phyloP scores from a whole-genome alignment of 164 flowering plant genomes.

The Vitis vinifera region DNA sequence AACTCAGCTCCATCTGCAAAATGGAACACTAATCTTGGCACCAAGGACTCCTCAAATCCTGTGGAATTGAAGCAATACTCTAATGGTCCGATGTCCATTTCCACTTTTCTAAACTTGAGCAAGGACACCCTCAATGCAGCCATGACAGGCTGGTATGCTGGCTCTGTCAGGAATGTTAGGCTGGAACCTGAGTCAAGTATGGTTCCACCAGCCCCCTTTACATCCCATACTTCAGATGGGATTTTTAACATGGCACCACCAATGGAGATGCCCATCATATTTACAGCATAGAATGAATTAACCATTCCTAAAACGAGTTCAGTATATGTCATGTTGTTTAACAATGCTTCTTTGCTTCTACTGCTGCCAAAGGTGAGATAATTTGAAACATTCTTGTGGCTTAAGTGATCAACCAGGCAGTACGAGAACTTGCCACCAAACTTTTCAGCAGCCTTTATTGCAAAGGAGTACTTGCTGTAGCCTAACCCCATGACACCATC shows the following conservation, averaged over 20 bases:
- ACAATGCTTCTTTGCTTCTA: background rate
- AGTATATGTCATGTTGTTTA: conserved; percentile 30
- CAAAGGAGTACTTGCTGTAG: conserved; percentile 41
- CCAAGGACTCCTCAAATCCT: conserved; percentile 26
- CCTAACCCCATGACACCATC: conserved; percentile 80
- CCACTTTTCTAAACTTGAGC: conserved; percentile 14
- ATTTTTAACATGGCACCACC: conserved; percentile 37
- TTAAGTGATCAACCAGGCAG: conserved; percentile 73
- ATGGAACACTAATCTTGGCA: conserved; percentile 56
- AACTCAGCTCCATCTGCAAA: conserved; percentile 54
- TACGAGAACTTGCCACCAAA: conserved; percentile 67
- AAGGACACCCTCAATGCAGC: conserved; percentile 27
- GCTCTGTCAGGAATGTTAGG: conserved; percentile 43
- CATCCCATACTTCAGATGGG: conserved; percentile 46
- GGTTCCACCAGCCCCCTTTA: conserved; percentile 41
- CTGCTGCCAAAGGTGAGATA: conserved; percentile 49
- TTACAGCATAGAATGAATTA: conserved; percentile 44
- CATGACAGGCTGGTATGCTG: conserved; percentile 56
- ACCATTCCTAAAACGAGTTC: conserved; percentile 30
- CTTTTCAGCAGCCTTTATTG: conserved; percentile 23
- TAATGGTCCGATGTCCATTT: conserved; percentile 28
- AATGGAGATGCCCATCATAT: conserved; percentile 53
- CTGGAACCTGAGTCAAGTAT: conserved; percentile 71
- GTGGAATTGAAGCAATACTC: conserved; percentile 58
- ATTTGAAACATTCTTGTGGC: conserved; percentile 45